Evolutionary conservation across 306 rosid genomes (phyloP).

Genomic region (Abrus precatorius): DNA sequence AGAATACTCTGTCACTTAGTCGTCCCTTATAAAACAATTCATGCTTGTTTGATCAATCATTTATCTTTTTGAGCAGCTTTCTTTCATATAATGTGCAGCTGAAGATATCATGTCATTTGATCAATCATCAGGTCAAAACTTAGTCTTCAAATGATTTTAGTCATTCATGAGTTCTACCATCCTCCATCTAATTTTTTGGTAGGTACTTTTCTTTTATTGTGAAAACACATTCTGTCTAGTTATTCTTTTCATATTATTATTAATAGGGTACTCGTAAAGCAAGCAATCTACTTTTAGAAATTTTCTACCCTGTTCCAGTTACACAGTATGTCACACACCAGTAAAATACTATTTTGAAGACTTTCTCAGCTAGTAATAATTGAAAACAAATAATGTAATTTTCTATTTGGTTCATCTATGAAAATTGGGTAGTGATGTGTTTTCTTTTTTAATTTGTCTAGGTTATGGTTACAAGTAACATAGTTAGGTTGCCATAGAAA

Average conservation of each 20-base stretch:
- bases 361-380: not conserved
- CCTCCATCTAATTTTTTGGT: not conserved
- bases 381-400: not conserved
- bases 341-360: not conserved
- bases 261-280: not conserved
- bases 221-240: not conserved
- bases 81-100: not conserved
- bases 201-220: not conserved
- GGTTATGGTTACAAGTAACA: not conserved
- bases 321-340: not conserved
- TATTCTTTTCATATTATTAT: not conserved
- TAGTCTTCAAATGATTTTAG: not conserved
- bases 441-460: not conserved
- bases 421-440: not conserved
- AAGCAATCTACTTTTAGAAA: not conserved
- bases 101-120: not conserved
- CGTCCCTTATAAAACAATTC: constrained; percentile 2
- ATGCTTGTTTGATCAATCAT: not conserved
- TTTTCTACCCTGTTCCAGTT: constrained; percentile 6
- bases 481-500: not conserved
- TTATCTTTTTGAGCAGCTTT: constrained; percentile 14
- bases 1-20: not conserved
- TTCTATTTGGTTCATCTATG: not conserved
- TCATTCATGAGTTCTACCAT: constrained; percentile 2
- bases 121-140: constrained; percentile 2